These are phyloP conservation scores for Ceratonia siliqua DNA, from an alignment of 306 rosid genomes.

Conservation along the genomic window DNA sequence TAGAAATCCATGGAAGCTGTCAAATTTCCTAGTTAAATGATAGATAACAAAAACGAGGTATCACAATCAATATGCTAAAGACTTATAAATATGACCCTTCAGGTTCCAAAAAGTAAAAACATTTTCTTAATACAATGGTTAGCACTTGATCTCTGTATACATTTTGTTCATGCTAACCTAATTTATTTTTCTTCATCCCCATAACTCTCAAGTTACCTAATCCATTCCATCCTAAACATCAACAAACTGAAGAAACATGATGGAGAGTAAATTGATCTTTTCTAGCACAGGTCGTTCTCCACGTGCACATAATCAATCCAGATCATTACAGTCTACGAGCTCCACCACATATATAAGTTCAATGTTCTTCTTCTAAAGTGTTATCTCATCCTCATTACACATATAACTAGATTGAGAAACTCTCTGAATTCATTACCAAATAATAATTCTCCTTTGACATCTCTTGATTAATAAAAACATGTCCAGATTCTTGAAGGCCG, in stretches of 20 bases:
- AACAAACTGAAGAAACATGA: background rate
- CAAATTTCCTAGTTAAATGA: background rate
- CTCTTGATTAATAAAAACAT: background rate
- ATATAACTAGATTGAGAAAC: background rate
- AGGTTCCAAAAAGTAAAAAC: background rate
- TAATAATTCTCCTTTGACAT: background rate
- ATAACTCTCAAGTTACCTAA: background rate
- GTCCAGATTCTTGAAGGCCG: slow-evolving; percentile 8
- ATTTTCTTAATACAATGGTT: background rate
- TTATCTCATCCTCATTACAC: background rate
- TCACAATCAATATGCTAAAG: background rate
- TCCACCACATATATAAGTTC: background rate
- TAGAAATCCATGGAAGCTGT: background rate
- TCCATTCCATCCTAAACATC: background rate
- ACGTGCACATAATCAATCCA: background rate
- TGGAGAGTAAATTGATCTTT: background rate
- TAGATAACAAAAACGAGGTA: background rate
- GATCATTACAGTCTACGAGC: background rate
- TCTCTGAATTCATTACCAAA: background rate
- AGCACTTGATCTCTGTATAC: background rate
- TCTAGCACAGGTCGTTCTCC: background rate
- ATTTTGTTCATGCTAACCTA: background rate
- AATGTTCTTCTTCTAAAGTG: background rate
- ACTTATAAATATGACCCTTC: background rate
- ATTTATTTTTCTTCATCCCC: background rate